phyloP scores from a whole-genome alignment of 495 filamentous ascomycete species.

The Tuber indicum region DNA sequence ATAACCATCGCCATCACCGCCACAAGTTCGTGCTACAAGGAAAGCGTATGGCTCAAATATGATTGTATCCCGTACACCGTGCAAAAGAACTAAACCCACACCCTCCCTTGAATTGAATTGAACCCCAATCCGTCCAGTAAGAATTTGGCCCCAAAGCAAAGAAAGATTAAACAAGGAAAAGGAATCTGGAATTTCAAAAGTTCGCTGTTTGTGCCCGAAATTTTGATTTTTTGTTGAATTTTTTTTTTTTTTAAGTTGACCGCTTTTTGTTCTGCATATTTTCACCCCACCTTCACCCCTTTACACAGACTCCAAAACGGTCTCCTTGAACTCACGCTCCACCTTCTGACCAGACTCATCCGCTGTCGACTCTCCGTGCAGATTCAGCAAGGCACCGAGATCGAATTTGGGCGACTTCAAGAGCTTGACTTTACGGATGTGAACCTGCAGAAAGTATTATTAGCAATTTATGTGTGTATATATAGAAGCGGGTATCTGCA shows the following conservation, averaged over 20 bases:
- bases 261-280: constrained; percentile 44
- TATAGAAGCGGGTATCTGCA: constrained; percentile 10
- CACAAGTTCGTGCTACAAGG: background rate
- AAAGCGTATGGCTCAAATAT: background rate
- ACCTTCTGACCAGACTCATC: constrained; percentile 98
- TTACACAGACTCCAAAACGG: constrained; percentile 87
- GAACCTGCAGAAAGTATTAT: constrained; percentile 58
- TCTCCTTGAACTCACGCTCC: constrained; percentile 98
- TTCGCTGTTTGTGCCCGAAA: background rate
- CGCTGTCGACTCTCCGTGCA: constrained; percentile 93
- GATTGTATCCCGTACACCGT: constrained; percentile 4
- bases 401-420: constrained; percentile 98
- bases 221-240: constrained; percentile 33
- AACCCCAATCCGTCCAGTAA: background rate
- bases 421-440: constrained; percentile 99
- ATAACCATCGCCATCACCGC: background rate
- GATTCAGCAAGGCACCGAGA: constrained; percentile 83
- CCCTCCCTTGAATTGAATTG: background rate
- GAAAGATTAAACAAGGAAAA: background rate
- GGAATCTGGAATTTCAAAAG: background rate
- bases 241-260: constrained; percentile 42
- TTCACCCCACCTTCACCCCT: constrained; percentile 42
- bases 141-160: background rate
- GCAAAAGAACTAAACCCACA: constrained; percentile 1
- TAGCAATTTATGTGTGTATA: constrained; percentile 17